Base-by-base conservation (phyloP, 495 filamentous ascomycete species). In the Hypoxylon cercidicola region DNA sequence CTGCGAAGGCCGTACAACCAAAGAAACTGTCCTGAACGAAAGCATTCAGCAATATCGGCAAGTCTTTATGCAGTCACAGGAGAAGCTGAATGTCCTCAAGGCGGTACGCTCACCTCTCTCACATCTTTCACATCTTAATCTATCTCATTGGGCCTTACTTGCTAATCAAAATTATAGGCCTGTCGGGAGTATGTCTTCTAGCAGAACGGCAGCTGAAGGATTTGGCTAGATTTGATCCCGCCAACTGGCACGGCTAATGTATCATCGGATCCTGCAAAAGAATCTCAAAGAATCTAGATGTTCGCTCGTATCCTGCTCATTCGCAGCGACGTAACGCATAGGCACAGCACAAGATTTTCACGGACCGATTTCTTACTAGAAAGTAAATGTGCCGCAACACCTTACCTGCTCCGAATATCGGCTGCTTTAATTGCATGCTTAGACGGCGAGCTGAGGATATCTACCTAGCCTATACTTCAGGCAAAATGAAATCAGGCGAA, bases 11-110 rank as follows among this genome's bases (percentile, higher is more conserved):
- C 84, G 83, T 15, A 88, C 87, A 55, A 88, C 88, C 11, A 87
- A 87, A 40, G 83, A 84, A 34, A 85, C 86, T 20, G 89, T 98
- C 19, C 85, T 98, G 23, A 81, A 87, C 45, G 86, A 94, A 73
- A 96, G 88, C 68, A 74, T 99, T 39, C 85, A 88, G 51, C 89
- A 91, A 81, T 99, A 97, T 72, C 84, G 89, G 44, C 87, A 89
- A 16, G 90, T 96, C 12, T 98, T 92, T 71, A 80, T 90, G 55
- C 87, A 90, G 67, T 91, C 91, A 1, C 83, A 85, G 55, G 84
- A 87, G 68, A 87, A 90, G 67, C 85, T 95, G 25, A 83, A 85
- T 23, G 81, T 93, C 57, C 82, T 99, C 58, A 95, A 92, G 75
- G 79, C 78, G 52, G 89, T 92, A 77, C 75, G 86, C 48, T 53